These are phyloP conservation scores for Schizothecium vesticola DNA, from an alignment of 495 filamentous ascomycete species.

Conservation along the genomic window DNA sequence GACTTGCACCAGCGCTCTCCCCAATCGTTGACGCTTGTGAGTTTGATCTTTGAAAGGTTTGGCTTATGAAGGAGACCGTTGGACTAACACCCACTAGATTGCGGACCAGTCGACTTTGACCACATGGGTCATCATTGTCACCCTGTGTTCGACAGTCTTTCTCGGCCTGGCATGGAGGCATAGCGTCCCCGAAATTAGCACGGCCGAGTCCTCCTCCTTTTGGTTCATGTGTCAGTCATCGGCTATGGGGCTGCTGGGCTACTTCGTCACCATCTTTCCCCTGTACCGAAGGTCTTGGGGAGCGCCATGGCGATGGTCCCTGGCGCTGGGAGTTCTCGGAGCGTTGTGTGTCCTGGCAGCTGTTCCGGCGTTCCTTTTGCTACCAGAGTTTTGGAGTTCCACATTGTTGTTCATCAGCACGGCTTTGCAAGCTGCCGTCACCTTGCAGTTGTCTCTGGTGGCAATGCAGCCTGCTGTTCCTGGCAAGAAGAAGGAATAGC, in stretches of 20 bases:
- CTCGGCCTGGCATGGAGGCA: background rate
- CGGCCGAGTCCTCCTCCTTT: background rate
- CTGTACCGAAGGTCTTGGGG: background rate
- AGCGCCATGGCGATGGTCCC: too few species aligned
- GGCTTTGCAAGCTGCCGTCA: too few species aligned
- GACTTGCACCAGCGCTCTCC: background rate
- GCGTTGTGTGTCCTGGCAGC: too few species aligned
- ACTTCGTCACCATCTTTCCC: background rate
- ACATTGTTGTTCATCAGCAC: too few species aligned
- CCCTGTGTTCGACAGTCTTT: background rate
- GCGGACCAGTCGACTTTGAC: background rate
- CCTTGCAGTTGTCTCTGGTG: too few species aligned
- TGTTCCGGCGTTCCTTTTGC: too few species aligned
- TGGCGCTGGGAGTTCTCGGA: too few species aligned
- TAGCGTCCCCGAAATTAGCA: background rate
- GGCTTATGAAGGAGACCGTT: background rate
- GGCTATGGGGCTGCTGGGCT: background rate
- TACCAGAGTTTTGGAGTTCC: too few species aligned
- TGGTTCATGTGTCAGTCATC: background rate
- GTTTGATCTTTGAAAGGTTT: background rate
- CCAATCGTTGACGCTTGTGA: background rate
- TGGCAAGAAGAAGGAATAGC: too few species aligned
- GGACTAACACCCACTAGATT: background rate
- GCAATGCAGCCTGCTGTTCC: too few species aligned
- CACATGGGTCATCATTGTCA: background rate